phyloP scores from a whole-genome alignment of 768 basidiomycete species.

The Obba rivulosa region DNA sequence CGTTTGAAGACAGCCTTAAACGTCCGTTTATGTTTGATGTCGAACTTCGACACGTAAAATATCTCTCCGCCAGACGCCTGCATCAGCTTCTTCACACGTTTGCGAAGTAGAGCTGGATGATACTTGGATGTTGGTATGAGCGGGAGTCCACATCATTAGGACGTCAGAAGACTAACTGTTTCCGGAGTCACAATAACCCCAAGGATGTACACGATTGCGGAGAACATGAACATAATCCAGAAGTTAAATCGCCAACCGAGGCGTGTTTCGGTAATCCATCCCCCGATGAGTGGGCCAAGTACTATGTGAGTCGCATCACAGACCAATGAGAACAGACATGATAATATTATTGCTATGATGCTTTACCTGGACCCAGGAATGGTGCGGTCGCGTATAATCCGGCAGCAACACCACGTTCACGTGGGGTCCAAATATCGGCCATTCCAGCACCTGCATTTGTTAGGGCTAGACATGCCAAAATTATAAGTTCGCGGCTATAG shows the following conservation, averaged over 20 bases:
- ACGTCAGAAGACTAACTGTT: slow-evolving; percentile 36
- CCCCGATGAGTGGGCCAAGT: slow-evolving; percentile 64
- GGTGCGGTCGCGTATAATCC: slow-evolving; percentile 54
- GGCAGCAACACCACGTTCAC: slow-evolving; percentile 56
- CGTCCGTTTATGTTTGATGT: slow-evolving; percentile 38
- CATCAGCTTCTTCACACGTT: slow-evolving; percentile 41
- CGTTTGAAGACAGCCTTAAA: slow-evolving; percentile 37
- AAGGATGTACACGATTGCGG: slow-evolving; percentile 37
- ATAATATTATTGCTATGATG: background rate
- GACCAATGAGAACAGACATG: background rate
- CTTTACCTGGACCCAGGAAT: slow-evolving; percentile 51
- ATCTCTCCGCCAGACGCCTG: slow-evolving; percentile 34
- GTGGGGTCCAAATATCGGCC: slow-evolving; percentile 52
- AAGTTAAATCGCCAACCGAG: slow-evolving; percentile 62
- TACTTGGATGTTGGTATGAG: slow-evolving; percentile 32
- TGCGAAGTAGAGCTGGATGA: slow-evolving; percentile 54
- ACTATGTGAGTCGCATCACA: no score
- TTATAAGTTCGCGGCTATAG: background rate
- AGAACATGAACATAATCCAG: slow-evolving; percentile 58
- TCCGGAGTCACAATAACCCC: slow-evolving; percentile 50
- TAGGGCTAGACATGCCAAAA: slow-evolving; percentile 33
- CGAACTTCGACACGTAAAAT: slow-evolving; percentile 46
- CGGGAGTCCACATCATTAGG: background rate
- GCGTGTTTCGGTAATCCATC: slow-evolving; percentile 45
- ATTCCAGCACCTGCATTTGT: slow-evolving; percentile 57